Percentiles rank a stretch among this genome's conserved stretches.
phyloP scores from a whole-genome alignment of 345 rosid genomes.

The Melastoma malabathricum region DNA sequence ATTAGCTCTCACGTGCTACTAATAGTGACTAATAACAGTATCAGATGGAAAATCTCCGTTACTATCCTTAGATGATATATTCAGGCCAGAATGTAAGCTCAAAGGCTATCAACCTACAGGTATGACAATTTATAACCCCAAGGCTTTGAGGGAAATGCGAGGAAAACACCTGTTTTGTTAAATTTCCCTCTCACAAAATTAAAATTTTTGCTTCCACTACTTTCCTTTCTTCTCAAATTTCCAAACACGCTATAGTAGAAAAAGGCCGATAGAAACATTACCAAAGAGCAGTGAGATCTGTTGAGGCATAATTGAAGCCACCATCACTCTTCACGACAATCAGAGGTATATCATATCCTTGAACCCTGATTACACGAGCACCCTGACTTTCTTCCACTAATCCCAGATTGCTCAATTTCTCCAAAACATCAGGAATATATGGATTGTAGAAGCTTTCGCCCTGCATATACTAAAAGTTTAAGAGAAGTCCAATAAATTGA shows the following conservation, averaged over 20 bases:
- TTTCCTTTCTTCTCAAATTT: too few species aligned
- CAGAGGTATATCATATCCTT: slow-evolving; percentile 74
- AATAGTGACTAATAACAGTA: too few species aligned
- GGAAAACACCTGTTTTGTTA: too few species aligned
- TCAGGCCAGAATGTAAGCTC: too few species aligned
- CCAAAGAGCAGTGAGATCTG: slow-evolving; percentile 93
- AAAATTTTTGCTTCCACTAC: too few species aligned
- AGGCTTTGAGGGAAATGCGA: too few species aligned
- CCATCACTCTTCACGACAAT: slow-evolving; percentile 96
- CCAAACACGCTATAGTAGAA: background rate
- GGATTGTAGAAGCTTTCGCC: slow-evolving; percentile 99
- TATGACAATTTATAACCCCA: too few species aligned
- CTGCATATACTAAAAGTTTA: slow-evolving; percentile 23
- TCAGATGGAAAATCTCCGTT: too few species aligned
- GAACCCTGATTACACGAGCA: slow-evolving; percentile 77
- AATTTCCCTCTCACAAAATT: too few species aligned
- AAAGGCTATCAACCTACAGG: too few species aligned
- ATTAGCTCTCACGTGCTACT: too few species aligned
- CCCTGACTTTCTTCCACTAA: slow-evolving; percentile 80
- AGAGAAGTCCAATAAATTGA: background rate
- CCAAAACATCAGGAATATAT: slow-evolving; percentile 47
- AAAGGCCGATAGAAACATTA: slow-evolving; percentile 17
- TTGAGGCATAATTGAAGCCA: slow-evolving; percentile 90
- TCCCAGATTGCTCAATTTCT: slow-evolving; percentile 39
- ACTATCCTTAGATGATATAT: too few species aligned